A percentile compares a stretch with the other conserved stretches of the same genome.
Conservation (phyloP, 2,329 filamentous ascomycete genomes). For the Alternaria hordeiaustralica region DNA sequence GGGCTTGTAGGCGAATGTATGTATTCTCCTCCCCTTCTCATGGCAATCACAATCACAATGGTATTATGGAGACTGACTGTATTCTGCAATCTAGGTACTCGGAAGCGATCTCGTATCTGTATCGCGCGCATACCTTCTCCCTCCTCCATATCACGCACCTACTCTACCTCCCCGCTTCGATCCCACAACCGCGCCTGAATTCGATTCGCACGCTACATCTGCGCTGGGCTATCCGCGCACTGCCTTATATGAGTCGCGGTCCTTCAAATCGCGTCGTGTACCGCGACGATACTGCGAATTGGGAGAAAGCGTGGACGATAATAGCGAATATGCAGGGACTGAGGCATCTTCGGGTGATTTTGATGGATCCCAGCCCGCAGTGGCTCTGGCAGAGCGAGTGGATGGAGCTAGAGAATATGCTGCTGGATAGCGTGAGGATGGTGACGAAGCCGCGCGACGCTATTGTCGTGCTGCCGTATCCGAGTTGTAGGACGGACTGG, state of each 20-base stretch:
- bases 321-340: conserved; percentile 36
- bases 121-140: conserved; percentile 40
- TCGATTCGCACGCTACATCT: conserved; percentile 37
- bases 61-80: background rate
- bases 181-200: conserved; percentile 35
- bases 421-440: conserved; percentile 33
- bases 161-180: conserved; percentile 37
- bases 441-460: conserved; percentile 26
- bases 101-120: conserved; percentile 40
- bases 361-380: conserved; percentile 38
- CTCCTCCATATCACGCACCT: conserved; percentile 44
- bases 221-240: conserved; percentile 43
- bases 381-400: conserved; percentile 40
- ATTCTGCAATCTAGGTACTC: conserved; percentile 31
- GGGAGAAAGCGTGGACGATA: conserved; percentile 39
- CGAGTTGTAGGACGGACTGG: conserved; percentile 31
- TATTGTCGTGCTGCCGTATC: conserved; percentile 41
- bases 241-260: conserved; percentile 40
- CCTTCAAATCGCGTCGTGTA: conserved; percentile 33
- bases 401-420: conserved; percentile 32
- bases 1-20: conserved; percentile 39
- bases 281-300: conserved; percentile 44
- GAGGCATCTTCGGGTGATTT: conserved; percentile 32
- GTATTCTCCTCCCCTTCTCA: conserved; percentile 7
- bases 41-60: background rate